Evolutionary conservation across 441 rosid genomes (phyloP), one percentile per base, ranked within the genome.

Genomic region (Hura crepitans): DNA sequence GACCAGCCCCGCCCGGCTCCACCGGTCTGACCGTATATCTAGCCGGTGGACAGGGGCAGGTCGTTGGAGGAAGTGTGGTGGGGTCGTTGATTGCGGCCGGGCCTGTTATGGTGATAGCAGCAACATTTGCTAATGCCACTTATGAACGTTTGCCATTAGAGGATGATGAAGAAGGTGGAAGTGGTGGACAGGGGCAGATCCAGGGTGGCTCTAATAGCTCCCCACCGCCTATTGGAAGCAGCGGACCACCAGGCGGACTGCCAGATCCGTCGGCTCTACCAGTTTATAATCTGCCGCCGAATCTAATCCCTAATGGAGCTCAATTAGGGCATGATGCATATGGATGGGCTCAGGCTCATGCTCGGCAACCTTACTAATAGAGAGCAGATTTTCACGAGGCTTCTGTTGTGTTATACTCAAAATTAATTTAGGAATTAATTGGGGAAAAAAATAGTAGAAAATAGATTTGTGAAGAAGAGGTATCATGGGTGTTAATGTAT

Each of bases 21-120:
- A 88, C 97, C 0, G 97, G 97, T 13, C 82, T 92, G 46, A 92
- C 97, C 7, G 88, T 92, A 20, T 92, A 89, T 77, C 64, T 92
- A 15, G 92, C 94, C 0, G 94, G 96, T 0, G 91, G 91, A 7
- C 97, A 92, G 35, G 97, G 97, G 15, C 97, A 91, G 62, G 93
- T 91, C 2, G 85, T 89, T 0, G 97, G 97, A 23, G 97, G 97
- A 17, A 87, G 87, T 64, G 93, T 91, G 3, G 92, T 86, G 10
- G 97, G 97, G 1, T 74, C 93, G 1, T 82, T 91, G 0, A 71
- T 85, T 0, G 92, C 93, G 9, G 90, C 89, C 0, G 97, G 97
- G 14, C 86, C 97, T 0, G 93, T 91, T n/a, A 85, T 91, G 91
- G 85, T 91, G 22, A 83, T 91, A 15, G 90, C 93, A 0, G 97